Evolutionary conservation across 2,329 filamentous ascomycete species (phyloP).

Genomic region (Microsporum audouinii): DNA sequence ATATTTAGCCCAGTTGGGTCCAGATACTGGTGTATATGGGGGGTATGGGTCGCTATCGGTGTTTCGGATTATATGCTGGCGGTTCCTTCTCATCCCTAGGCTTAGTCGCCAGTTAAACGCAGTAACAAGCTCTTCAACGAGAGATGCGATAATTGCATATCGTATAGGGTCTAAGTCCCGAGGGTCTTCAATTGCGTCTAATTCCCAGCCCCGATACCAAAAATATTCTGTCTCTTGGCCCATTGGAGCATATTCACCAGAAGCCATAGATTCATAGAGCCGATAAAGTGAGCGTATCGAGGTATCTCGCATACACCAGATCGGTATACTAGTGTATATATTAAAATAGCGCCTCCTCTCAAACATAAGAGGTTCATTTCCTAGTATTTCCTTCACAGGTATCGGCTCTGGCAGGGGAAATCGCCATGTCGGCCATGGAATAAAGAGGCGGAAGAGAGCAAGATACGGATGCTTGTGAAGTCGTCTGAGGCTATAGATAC

Average conservation of each 20-base stretch:
- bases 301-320: conserved; percentile 20
- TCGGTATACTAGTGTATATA: conserved; percentile 12
- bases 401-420: conserved; percentile 17
- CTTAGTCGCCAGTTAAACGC: conserved; percentile 21
- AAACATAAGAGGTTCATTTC: conserved; percentile 9
- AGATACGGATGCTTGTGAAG: conserved; percentile 13
- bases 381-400: conserved; percentile 10
- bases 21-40: conserved; percentile 12
- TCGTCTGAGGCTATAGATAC: conserved; percentile 1
- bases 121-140: conserved; percentile 18
- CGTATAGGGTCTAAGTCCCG: conserved; percentile 19
- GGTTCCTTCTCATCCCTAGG: conserved; percentile 16
- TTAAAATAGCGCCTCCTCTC: conserved; percentile 6
- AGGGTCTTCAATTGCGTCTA: conserved; percentile 20
- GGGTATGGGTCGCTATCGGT: not conserved
- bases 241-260: conserved; percentile 14
- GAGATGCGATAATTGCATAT: conserved; percentile 21
- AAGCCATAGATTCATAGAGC: conserved; percentile 19
- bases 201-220: conserved; percentile 19
- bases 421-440: conserved; percentile 16
- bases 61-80: conserved; percentile 12
- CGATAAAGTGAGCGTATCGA: conserved; percentile 20
- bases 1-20: conserved; percentile 16
- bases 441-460: conserved; percentile 15
- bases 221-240: conserved; percentile 20